These are phyloP conservation scores for Pueraria montana DNA, from an alignment of 306 rosid species.

Conservation along the genomic window DNA sequence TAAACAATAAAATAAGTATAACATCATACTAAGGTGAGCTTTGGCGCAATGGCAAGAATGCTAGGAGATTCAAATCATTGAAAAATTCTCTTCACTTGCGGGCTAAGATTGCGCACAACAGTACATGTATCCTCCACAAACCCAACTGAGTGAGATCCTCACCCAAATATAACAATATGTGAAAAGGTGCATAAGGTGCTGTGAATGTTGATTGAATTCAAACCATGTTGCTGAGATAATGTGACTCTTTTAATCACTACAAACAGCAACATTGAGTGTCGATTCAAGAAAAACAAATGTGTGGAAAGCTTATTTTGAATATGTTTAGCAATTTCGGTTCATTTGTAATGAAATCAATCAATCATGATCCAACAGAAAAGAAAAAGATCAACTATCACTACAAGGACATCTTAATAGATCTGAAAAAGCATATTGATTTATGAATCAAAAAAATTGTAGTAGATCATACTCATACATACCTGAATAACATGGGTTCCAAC, in stretches of 20 bases:
- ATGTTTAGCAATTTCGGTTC: background rate
- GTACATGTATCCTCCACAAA: background rate
- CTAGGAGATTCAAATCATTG: background rate
- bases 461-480: slow-evolving; percentile 53
- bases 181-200: background rate
- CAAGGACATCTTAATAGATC: background rate
- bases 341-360: background rate
- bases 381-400: background rate
- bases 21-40: background rate
- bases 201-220: slow-evolving; percentile 3
- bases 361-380: background rate
- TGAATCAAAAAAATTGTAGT: background rate
- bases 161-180: background rate
- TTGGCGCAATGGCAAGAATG: background rate
- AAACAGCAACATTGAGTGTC: background rate
- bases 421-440: background rate
- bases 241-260: background rate
- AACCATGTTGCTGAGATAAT: background rate
- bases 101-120: background rate
- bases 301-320: background rate
- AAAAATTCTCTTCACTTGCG: background rate
- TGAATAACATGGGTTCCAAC: slow-evolving; percentile 71
- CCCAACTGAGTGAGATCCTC: background rate
- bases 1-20: background rate
- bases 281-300: background rate